These are phyloP conservation scores for Ascoidea tarda DNA, from an alignment of 805 yeast genomes.

Conservation along the genomic window DNA sequence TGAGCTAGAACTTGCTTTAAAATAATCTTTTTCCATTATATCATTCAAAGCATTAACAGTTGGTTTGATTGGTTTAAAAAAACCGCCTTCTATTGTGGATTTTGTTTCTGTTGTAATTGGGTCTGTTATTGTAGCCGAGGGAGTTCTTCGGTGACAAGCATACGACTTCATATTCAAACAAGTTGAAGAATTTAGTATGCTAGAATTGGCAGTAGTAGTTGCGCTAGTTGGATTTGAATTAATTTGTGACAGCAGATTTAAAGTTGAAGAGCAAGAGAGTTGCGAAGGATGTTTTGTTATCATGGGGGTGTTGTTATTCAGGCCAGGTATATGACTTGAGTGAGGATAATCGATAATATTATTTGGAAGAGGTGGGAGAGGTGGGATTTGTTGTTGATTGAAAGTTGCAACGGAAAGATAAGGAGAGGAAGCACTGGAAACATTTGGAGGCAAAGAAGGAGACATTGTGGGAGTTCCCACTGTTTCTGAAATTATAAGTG, in stretches of 20 bases:
- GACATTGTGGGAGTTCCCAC: not conserved
- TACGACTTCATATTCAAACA: not conserved
- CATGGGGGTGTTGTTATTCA: not conserved
- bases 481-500: not conserved
- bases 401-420: not conserved
- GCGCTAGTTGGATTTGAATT: not conserved
- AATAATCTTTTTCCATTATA: slow-evolving; percentile 12
- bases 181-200: not conserved
- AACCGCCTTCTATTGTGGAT: slow-evolving; percentile 18
- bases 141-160: slow-evolving; percentile 10
- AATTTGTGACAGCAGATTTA: not conserved
- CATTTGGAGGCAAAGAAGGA: not conserved
- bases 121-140: slow-evolving; percentile 11
- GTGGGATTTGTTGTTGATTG: too few species aligned
- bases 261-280: not conserved
- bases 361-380: not conserved
- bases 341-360: not conserved
- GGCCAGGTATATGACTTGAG: not conserved
- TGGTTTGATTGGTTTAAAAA: slow-evolving; percentile 14
- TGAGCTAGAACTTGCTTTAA: slow-evolving; percentile 2
- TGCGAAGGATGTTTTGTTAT: not conserved
- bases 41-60: slow-evolving; percentile 15
- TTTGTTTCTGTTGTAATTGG: slow-evolving; percentile 10
- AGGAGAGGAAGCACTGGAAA: not conserved
- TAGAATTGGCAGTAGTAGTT: not conserved